Evolutionary conservation across 2,329 filamentous ascomycete species (phyloP).

Genomic region (Penicillium sclerotigenum): DNA sequence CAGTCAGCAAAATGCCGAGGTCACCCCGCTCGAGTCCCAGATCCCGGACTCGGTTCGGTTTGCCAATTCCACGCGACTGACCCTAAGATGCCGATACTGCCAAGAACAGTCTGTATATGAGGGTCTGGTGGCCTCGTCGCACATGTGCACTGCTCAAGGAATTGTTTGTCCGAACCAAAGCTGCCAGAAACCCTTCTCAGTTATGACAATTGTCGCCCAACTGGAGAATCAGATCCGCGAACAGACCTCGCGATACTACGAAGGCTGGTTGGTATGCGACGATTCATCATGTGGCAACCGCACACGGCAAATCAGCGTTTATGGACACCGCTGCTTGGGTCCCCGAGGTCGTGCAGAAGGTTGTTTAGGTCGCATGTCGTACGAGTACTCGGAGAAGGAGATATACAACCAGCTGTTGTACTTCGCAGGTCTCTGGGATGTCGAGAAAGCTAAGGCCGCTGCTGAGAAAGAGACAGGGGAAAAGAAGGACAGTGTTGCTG

Average conservation of each 20-base stretch:
- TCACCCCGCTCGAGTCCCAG: conserved; percentile 89
- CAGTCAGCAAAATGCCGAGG: conserved; percentile 61
- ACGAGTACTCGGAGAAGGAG: conserved; percentile 82
- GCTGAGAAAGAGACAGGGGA: conserved; percentile 51
- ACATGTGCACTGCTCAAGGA: conserved; percentile 68
- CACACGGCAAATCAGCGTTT: conserved; percentile 89
- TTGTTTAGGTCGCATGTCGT: conserved; percentile 82
- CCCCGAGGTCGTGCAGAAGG: conserved; percentile 79
- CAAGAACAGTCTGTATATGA: conserved; percentile 70
- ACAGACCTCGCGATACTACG: conserved; percentile 81
- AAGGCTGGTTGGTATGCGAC: conserved; percentile 86
- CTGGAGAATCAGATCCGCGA: conserved; percentile 78
- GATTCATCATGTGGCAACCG: conserved; percentile 81
- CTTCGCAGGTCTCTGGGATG: conserved; percentile 79
- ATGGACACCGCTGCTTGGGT: conserved; percentile 84
- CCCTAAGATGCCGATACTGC: conserved; percentile 78
- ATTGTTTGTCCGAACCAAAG: conserved; percentile 63
- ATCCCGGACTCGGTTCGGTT: conserved; percentile 90
- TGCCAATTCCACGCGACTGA: conserved; percentile 71
- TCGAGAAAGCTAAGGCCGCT: conserved; percentile 70
- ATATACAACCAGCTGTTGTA: conserved; percentile 95
- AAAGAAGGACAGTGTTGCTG: conserved; percentile 63
- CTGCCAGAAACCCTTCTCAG: conserved; percentile 65
- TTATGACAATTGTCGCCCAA: conserved; percentile 76
- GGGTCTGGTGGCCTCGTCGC: conserved; percentile 61